These are phyloP conservation scores for Teunomyces atbi DNA, from an alignment of 805 yeast species.

Conservation along the genomic window DNA sequence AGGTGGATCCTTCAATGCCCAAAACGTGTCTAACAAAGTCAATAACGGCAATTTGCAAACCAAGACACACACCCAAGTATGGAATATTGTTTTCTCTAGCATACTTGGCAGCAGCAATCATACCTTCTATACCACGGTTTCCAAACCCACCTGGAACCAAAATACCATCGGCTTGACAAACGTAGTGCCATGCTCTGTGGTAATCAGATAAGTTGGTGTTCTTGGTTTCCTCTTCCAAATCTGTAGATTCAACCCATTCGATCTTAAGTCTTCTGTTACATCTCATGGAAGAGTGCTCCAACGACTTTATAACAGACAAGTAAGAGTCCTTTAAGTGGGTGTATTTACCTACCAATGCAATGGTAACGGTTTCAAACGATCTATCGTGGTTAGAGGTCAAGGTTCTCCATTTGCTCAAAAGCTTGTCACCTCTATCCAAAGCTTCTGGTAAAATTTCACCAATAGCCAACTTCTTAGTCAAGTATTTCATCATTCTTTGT, in stretches of 20 bases:
- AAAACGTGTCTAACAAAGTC: conserved; percentile 84
- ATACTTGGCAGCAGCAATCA: conserved; percentile 95
- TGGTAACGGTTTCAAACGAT: conserved; percentile 82
- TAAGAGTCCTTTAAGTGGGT: conserved; percentile 94
- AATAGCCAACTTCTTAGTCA: conserved; percentile 66
- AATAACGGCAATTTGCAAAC: conserved; percentile 95
- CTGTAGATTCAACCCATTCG: conserved; percentile 94
- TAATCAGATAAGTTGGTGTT: conserved; percentile 66
- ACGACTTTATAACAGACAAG: conserved; percentile 88
- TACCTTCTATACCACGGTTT: conserved; percentile 95
- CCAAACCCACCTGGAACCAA: conserved; percentile 99
- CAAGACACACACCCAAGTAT: conserved; percentile 94
- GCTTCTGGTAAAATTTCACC: conserved; percentile 51
- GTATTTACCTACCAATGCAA: conserved; percentile 97
- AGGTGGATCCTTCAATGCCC: conserved; percentile 65
- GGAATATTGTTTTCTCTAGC: conserved; percentile 97
- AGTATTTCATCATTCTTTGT: conserved; percentile 76
- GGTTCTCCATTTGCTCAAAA: conserved; percentile 75
- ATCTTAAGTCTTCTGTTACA: conserved; percentile 81
- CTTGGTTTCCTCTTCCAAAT: conserved; percentile 75
- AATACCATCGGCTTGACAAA: conserved; percentile 94
- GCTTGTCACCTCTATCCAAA: conserved; percentile 58
- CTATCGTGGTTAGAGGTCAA: conserved; percentile 80
- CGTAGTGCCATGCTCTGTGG: conserved; percentile 93
- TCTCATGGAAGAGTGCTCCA: conserved; percentile 93